Evolutionary conservation across 495 filamentous ascomycete genomes (phyloP), one percentile per base, ranked within the genome.

Genomic region (Cladorrhinum samala): DNA sequence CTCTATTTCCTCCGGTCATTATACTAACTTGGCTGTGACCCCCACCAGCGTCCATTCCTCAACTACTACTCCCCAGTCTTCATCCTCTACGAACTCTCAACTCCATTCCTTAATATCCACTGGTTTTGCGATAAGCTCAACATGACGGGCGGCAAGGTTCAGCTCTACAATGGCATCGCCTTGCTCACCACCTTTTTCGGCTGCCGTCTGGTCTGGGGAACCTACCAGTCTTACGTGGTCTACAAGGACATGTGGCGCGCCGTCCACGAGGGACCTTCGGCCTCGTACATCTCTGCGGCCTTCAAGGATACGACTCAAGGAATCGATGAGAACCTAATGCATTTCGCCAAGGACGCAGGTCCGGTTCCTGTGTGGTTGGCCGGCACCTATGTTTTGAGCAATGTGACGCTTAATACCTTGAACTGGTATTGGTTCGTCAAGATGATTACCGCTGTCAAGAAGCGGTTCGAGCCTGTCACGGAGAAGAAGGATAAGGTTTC

Each of bases 71-170:
- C 83, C 49, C 79, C 84, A 16, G 81, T 83, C 48, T 97, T 99
- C 74, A 89, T 99, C 63, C 89, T 99, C 61, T 99, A 95, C 78
- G 93, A 99, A 75, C 87, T 99, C 51, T 96, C 89, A 49, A 86
- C 83, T 59, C 90, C 90, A 13, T 92, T 95, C 74, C 83, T 94
- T 62, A 94, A 95, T 68, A 87, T 97, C 71, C 93, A 99, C 78
- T 99, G 93, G 93, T 97, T 99, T 80, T 91, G 87, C 65, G 93
- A 99, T 75, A 99, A 99, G 73, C 77, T 96, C 62, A 83, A 87
- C 67, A 85, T 95, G 79, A 99, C 94, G 19, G 93, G 93, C 47
- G 87, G 87, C 54, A 76, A 61, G 14, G 60, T 65, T 2, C 91
- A 96, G 70, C 83, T 92, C 61, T 87, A 91, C 70, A 96, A 96